Conservation (phyloP, 164 flowering plant genomes). For the Stephania cephalantha region DNA sequence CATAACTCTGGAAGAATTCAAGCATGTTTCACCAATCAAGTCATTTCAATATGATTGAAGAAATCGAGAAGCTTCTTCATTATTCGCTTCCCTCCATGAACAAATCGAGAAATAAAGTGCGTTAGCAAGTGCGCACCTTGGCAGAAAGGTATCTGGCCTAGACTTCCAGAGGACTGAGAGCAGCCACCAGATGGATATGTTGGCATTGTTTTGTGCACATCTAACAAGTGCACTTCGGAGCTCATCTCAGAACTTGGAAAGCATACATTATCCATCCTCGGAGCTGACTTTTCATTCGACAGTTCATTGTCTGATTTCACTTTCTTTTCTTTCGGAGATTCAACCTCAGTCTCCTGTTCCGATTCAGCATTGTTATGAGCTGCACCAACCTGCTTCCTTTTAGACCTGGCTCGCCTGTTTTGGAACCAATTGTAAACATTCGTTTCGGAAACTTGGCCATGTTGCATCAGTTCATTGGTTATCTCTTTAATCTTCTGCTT, state of each 20-base stretch:
- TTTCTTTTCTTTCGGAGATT: conserved; percentile 58
- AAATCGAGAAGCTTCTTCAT: neutral
- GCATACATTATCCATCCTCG: conserved; percentile 47
- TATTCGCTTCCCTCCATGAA: neutral
- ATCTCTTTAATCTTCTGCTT: conserved; percentile 78
- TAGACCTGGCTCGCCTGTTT: conserved; percentile 85
- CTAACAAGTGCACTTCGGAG: conserved; percentile 45
- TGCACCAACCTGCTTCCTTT: conserved; percentile 49
- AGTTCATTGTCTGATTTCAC: conserved; percentile 43
- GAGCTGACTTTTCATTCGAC: conserved; percentile 25
- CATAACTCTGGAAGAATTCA: no score
- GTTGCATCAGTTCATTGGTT: conserved; percentile 64
- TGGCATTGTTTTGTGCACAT: conserved; percentile 33
- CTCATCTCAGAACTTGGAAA: conserved; percentile 54
- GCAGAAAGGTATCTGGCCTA: conserved; percentile 43
- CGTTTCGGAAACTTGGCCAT: conserved; percentile 82
- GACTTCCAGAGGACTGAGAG: conserved; percentile 31
- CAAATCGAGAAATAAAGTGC: conserved; percentile 14
- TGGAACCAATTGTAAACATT: conserved; percentile 97
- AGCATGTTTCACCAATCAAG: neutral
- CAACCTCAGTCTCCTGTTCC: conserved; percentile 72
- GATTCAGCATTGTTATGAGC: conserved; percentile 35
- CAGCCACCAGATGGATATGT: conserved; percentile 32
- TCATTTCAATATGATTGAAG: neutral
- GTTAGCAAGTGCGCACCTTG: conserved; percentile 38